These are phyloP conservation scores for Pulveroboletus sp. DNA, from an alignment of 768 basidiomycete species.

Conservation along the genomic window DNA sequence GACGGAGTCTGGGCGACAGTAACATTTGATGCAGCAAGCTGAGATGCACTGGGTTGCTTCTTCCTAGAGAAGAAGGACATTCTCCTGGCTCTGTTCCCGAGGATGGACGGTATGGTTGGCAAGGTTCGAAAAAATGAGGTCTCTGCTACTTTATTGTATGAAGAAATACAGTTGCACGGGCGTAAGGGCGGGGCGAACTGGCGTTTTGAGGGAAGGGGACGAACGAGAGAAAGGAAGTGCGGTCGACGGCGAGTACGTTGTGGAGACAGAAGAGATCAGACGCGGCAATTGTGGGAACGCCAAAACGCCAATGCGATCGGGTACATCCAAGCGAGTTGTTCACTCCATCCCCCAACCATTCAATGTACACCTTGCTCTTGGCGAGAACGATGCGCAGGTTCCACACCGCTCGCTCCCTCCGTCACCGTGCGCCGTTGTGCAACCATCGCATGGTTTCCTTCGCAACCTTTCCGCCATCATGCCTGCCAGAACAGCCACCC, in stretches of 20 bases:
- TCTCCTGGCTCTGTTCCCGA: conserved; percentile 58
- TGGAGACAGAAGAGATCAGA: conserved; percentile 16
- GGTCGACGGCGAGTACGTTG: conserved; percentile 11
- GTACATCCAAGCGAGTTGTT: background rate
- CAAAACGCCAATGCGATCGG: background rate
- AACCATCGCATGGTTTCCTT: conserved; percentile 6
- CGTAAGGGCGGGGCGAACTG: conserved; percentile 20
- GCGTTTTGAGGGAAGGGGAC: conserved; percentile 15
- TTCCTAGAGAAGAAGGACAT: conserved; percentile 94
- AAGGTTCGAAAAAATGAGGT: conserved; percentile 15
- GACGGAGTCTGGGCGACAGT: conserved; percentile 60
- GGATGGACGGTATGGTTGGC: conserved; percentile 66
- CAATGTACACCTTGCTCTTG: background rate
- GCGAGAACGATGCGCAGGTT: conserved; percentile 4
- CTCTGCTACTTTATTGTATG: conserved; percentile 9
- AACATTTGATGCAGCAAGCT: conserved; percentile 42
- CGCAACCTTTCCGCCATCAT: conserved; percentile 8
- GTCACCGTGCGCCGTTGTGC: conserved; percentile 5
- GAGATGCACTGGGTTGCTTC: conserved; percentile 59
- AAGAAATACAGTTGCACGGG: conserved; percentile 3
- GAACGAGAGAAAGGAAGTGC: conserved; percentile 8
- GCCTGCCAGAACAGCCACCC: background rate
- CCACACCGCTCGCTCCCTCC: conserved; percentile 9
- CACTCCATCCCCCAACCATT: conserved; percentile 1
- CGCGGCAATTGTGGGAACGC: conserved; percentile 12